These are phyloP conservation scores for Pythium brachiatum DNA, from an alignment of 352 stramenopile species.

Conservation along the genomic window DNA sequence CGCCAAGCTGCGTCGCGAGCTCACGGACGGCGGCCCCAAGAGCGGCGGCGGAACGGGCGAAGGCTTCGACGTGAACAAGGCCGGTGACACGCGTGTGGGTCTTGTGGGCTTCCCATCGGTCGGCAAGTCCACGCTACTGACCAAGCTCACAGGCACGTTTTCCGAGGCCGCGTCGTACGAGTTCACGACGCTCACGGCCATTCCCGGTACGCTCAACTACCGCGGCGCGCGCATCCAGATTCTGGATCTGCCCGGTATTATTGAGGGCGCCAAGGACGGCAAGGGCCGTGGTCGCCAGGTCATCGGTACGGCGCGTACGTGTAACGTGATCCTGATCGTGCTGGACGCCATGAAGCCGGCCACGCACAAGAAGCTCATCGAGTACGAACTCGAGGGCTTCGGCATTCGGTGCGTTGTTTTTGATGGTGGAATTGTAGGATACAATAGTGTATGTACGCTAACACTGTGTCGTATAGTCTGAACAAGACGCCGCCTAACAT, in stretches of 20 bases:
- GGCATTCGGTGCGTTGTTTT: conserved; percentile 85
- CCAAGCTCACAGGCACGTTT: conserved; percentile 95
- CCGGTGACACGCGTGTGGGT: conserved; percentile 96
- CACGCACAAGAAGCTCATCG: conserved; percentile 98
- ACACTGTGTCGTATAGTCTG: conserved; percentile 67
- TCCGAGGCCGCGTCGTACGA: conserved; percentile 96
- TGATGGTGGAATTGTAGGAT: background rate
- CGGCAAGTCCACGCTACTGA: conserved; percentile 97
- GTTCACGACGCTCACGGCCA: conserved; percentile 99
- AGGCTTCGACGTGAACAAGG: conserved; percentile 92
- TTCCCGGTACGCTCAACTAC: conserved; percentile 98
- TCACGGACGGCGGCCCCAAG: conserved; percentile 83
- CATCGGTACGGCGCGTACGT: conserved; percentile 96
- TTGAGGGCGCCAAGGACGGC: conserved; percentile 98
- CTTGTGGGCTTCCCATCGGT: conserved; percentile 99
- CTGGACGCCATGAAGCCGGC: conserved; percentile 96
- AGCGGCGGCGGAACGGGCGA: conserved; percentile 65
- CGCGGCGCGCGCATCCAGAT: conserved; percentile 86
- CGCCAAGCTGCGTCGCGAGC: conserved; percentile 94
- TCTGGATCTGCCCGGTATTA: conserved; percentile 95
- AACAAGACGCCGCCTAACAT: conserved; percentile 98
- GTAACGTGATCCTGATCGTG: conserved; percentile 99
- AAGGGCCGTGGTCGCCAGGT: conserved; percentile 97
- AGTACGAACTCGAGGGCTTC: conserved; percentile 98
- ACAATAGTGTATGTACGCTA: too few relatives aligned